Conservation (phyloP, 2,329 filamentous ascomycete species). For the Phialophora verrucosa region DNA sequence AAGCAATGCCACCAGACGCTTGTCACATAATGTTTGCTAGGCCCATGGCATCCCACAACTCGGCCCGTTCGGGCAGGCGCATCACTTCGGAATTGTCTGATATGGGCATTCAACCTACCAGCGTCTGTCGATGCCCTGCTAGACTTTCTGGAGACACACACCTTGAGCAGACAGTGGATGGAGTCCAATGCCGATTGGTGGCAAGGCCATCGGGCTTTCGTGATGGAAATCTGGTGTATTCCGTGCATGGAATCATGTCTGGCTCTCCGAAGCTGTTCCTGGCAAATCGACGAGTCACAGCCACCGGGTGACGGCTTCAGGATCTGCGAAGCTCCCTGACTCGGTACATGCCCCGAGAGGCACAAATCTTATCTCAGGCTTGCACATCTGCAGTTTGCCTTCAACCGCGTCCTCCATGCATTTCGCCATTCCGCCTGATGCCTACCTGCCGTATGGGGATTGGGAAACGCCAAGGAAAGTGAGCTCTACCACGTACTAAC, state of each 20-base stretch:
- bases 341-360: constrained; percentile 11
- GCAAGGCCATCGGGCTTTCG: background rate
- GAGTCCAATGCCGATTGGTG: constrained; percentile 4
- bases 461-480: background rate
- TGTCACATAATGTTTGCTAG: constrained; percentile 5
- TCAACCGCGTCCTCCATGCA: background rate
- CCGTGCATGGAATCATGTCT: constrained; percentile 5
- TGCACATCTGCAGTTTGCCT: constrained; percentile 7
- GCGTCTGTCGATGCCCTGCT: background rate
- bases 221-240: background rate
- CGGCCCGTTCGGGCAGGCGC: background rate
- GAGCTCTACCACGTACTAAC: constrained; percentile 5
- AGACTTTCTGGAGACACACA: background rate
- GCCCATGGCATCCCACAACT: background rate
- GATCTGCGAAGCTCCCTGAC: constrained; percentile 10
- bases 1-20: constrained; percentile 25
- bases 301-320: background rate
- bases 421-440: constrained; percentile 10
- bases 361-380: constrained; percentile 24
- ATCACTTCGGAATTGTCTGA: background rate
- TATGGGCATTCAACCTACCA: background rate
- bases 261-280: constrained; percentile 6
- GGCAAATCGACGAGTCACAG: constrained; percentile 19
- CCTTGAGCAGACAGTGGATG: background rate
- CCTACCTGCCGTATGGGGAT: constrained; percentile 21